Conservation (phyloP, 345 rosid genomes). For the Lenwebbia sp. region DNA sequence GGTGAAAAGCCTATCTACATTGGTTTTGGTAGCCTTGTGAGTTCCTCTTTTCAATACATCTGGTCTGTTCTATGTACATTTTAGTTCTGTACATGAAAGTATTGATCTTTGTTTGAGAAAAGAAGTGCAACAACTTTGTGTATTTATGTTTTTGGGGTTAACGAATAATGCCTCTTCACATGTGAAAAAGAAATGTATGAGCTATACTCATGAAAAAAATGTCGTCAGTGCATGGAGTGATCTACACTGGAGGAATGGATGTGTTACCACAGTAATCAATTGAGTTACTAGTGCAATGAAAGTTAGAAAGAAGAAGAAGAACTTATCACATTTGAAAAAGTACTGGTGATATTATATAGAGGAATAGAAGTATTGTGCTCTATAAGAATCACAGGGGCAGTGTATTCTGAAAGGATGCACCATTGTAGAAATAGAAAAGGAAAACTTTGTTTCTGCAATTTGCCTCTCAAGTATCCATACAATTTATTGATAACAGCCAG, state of each 20-base stretch:
- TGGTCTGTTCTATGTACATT: neutral
- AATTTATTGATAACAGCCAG: constrained; percentile 28
- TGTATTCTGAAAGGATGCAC: neutral
- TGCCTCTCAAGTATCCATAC: neutral
- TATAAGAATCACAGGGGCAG: neutral
- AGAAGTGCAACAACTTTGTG: neutral
- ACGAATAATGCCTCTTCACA: neutral
- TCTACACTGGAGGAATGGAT: neutral
- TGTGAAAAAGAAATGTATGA: neutral
- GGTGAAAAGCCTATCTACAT: constrained; percentile 51
- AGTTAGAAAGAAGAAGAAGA: neutral
- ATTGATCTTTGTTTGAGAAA: neutral
- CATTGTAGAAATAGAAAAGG: neutral
- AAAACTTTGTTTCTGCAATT: neutral
- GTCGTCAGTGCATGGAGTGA: neutral
- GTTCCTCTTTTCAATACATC: constrained; percentile 15
- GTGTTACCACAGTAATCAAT: neutral
- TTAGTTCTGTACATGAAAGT: neutral
- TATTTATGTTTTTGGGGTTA: neutral
- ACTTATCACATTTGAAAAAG: neutral
- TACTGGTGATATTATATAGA: neutral
- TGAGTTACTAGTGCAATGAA: neutral
- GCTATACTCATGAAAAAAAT: neutral
- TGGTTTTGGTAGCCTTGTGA: constrained; percentile 71
- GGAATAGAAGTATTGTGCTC: neutral